Conservation (phyloP, 1,139 yeast genomes). For the Scheffersomyces stambukii region DNA sequence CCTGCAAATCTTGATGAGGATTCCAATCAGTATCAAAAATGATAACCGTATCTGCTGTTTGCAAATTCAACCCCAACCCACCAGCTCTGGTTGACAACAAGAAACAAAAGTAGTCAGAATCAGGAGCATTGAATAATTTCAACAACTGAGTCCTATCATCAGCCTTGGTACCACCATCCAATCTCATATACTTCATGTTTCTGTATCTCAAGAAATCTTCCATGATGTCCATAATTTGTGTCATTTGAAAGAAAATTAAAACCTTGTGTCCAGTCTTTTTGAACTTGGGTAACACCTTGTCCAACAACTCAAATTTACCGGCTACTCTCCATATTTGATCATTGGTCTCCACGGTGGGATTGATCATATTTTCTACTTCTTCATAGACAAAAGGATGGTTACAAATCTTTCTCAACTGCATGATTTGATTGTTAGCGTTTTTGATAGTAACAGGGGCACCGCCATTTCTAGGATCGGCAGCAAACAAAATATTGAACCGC, state of each 20-base stretch:
- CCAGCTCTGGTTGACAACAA: slow-evolving; percentile 84
- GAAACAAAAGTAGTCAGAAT: slow-evolving; percentile 73
- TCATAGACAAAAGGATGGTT: slow-evolving; percentile 97
- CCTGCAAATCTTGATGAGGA: slow-evolving; percentile 90
- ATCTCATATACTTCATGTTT: slow-evolving; percentile 65
- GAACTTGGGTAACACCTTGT: slow-evolving; percentile 70
- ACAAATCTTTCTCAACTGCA: slow-evolving; percentile 95
- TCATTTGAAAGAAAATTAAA: slow-evolving; percentile 81
- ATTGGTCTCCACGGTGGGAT: slow-evolving; percentile 68
- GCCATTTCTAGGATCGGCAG: slow-evolving; percentile 48
- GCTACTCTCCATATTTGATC: slow-evolving; percentile 71
- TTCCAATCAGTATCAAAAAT: slow-evolving; percentile 91
- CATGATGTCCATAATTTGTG: slow-evolving; percentile 86
- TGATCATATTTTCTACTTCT: slow-evolving; percentile 83
- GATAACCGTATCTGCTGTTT: slow-evolving; percentile 85
- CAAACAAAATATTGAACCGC: slow-evolving; percentile 61
- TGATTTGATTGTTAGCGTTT: slow-evolving; percentile 85
- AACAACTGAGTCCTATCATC: slow-evolving; percentile 74
- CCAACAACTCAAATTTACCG: slow-evolving; percentile 77
- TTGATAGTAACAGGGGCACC: slow-evolving; percentile 57
- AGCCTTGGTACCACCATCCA: slow-evolving; percentile 81
- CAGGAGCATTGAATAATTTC: slow-evolving; percentile 66
- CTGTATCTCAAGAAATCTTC: slow-evolving; percentile 71
- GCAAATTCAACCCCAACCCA: slow-evolving; percentile 80
- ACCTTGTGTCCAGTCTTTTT: slow-evolving; percentile 75